Conservation (phyloP, 805 yeast species). For the Peterozyma toletana region DNA sequence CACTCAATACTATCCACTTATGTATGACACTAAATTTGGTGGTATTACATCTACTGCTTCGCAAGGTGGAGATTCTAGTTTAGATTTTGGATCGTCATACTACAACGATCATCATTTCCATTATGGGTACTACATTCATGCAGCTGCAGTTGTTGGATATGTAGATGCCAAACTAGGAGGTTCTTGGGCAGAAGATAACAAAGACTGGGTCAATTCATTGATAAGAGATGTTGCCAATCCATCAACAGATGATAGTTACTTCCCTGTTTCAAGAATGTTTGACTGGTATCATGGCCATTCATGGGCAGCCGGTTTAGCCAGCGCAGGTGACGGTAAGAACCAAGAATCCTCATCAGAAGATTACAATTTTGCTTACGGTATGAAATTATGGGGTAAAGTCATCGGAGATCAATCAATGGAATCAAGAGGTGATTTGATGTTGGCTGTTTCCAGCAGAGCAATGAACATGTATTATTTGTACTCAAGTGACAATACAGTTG, state of each 20-base stretch:
- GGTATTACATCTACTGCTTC: slow-evolving; percentile 68
- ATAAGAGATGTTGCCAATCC: slow-evolving; percentile 60
- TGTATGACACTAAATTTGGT: slow-evolving; percentile 69
- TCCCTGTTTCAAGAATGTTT: slow-evolving; percentile 59
- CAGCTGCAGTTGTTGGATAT: slow-evolving; percentile 54
- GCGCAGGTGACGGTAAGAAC: slow-evolving; percentile 68
- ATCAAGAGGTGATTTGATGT: slow-evolving; percentile 46
- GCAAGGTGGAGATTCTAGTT: slow-evolving; percentile 34
- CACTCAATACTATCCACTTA: slow-evolving; percentile 59
- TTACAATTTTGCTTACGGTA: slow-evolving; percentile 55
- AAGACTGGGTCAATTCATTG: slow-evolving; percentile 42
- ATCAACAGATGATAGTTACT: slow-evolving; percentile 34
- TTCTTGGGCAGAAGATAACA: slow-evolving; percentile 37
- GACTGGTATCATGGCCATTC: slow-evolving; percentile 73
- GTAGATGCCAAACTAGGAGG: slow-evolving; percentile 42
- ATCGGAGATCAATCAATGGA: slow-evolving; percentile 44
- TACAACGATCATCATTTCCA: slow-evolving; percentile 77
- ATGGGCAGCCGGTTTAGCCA: slow-evolving; percentile 65
- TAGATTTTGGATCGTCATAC: slow-evolving; percentile 68
- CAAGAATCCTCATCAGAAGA: slow-evolving; percentile 69
- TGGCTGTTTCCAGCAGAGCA: slow-evolving; percentile 47
- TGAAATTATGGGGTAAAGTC: slow-evolving; percentile 52
- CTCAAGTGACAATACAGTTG: slow-evolving; percentile 40
- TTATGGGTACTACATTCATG: slow-evolving; percentile 67
- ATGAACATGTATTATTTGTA: slow-evolving; percentile 42